These are phyloP conservation scores for Saccharomyces kudriavzevii DNA, from an alignment of 805 yeast genomes.

Conservation along the genomic window DNA sequence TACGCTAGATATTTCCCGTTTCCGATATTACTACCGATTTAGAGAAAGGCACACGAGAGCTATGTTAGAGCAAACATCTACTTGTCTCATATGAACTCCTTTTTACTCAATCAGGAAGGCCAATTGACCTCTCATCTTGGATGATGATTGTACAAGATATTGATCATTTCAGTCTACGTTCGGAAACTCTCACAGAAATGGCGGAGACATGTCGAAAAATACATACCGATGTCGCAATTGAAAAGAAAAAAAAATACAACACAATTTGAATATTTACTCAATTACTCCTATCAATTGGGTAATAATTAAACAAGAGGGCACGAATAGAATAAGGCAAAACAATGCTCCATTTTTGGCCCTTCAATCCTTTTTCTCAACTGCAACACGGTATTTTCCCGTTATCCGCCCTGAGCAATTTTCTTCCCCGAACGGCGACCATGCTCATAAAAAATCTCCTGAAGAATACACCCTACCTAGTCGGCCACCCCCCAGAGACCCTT, in stretches of 20 bases:
- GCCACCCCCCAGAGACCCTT: neutral
- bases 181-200: neutral
- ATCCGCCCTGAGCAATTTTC: neutral
- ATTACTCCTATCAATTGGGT: neutral
- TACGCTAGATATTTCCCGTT: neutral
- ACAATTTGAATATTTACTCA: neutral
- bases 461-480: neutral
- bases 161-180: neutral
- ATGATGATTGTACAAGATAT: neutral
- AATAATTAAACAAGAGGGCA: neutral
- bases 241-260: neutral
- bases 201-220: neutral
- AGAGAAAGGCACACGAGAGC: neutral
- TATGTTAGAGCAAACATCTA: neutral
- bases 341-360: neutral
- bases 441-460: neutral
- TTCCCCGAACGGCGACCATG: neutral
- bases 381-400: neutral
- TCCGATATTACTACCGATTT: neutral
- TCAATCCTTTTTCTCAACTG: neutral
- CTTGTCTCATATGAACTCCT: neutral
- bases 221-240: neutral
- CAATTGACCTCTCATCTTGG: neutral
- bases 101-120: neutral
- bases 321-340: neutral